phyloP scores from a whole-genome alignment of 2,329 filamentous ascomycete genomes.

The Botrytis galanthina region DNA sequence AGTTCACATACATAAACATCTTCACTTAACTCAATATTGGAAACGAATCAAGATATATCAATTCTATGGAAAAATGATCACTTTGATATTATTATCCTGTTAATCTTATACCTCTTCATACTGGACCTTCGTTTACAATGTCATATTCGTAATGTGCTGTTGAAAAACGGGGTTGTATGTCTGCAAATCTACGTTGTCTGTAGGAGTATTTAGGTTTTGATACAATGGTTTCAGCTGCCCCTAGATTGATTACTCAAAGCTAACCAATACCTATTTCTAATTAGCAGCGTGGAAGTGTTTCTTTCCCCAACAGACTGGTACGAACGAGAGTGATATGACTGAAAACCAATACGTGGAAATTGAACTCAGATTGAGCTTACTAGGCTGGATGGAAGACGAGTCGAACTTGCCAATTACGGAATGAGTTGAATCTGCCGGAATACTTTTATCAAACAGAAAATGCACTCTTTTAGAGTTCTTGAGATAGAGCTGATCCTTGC shows the following conservation, averaged over 20 bases:
- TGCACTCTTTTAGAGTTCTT: no score
- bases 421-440: no score
- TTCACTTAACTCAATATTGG: neutral
- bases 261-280: neutral
- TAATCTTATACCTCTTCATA: neutral
- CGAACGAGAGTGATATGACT: neutral
- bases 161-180: neutral
- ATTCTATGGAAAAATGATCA: fast-evolving
- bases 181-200: neutral
- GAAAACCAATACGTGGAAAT: neutral
- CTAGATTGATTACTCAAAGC: neutral
- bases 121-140: neutral
- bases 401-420: neutral
- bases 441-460: neutral
- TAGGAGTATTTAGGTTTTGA: neutral
- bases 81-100: neutral
- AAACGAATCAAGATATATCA: neutral
- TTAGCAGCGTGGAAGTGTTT: neutral
- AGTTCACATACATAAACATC: neutral
- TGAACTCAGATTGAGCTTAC: neutral
- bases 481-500: no score
- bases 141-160: neutral
- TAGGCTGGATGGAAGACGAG: neutral
- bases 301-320: neutral
- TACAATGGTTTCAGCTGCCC: neutral